Evolutionary conservation across 805 yeast genomes (phyloP).

Genomic region (Myxozyma udenii): DNA sequence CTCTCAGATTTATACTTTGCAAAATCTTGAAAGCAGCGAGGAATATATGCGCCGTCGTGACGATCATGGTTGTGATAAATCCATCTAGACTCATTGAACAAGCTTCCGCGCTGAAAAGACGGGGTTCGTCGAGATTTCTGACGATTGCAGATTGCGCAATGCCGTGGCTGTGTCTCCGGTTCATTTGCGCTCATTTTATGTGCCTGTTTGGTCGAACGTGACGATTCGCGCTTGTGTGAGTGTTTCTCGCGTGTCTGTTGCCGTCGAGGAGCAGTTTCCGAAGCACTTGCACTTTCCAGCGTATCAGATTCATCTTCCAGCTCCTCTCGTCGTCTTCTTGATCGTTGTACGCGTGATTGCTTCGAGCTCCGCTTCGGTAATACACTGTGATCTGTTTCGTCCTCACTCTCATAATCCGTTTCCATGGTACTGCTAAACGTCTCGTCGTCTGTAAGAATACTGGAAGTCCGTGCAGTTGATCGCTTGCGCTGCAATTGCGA

Average conservation of each 20-base stretch:
- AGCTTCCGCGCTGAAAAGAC: background rate
- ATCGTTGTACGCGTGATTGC: background rate
- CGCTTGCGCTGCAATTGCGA: background rate
- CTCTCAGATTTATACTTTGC: slow-evolving; percentile 14
- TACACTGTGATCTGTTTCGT: background rate
- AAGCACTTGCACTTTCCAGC: background rate
- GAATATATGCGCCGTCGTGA: background rate
- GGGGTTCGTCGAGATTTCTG: background rate
- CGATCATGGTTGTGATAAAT: background rate
- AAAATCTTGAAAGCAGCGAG: background rate
- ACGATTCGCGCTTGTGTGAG: background rate
- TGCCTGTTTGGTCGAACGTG: background rate
- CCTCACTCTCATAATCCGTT: background rate
- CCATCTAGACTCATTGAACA: background rate
- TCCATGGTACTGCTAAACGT: slow-evolving; percentile 2
- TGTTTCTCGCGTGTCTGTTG: background rate
- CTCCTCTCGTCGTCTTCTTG: background rate
- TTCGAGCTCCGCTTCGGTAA: background rate
- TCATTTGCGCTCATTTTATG: no score
- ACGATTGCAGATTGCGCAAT: background rate
- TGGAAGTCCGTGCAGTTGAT: background rate
- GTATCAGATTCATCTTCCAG: background rate
- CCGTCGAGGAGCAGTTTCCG: background rate
- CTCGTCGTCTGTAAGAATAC: background rate
- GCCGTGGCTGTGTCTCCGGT: background rate